phyloP scores from a whole-genome alignment of 2,329 filamentous ascomycete species.

The Ceratocystis smalleyi region DNA sequence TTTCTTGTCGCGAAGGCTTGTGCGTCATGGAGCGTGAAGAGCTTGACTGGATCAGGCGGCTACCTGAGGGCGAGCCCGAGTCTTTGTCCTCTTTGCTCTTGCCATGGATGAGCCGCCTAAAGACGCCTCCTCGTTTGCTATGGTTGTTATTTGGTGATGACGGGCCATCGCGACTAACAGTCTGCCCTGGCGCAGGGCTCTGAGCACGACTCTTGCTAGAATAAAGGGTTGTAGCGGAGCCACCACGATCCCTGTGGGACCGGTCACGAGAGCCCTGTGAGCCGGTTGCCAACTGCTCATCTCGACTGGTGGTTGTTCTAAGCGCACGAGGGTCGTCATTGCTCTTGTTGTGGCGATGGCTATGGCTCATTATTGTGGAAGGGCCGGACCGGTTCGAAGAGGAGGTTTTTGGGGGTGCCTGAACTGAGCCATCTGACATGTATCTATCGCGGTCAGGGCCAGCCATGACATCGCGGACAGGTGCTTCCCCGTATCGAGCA shows the following conservation, averaged over 20 bases:
- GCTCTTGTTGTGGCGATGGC: constrained; percentile 52
- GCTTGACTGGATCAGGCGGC: constrained; percentile 4
- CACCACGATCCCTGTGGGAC: constrained; percentile 37
- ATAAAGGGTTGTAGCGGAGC: constrained; percentile 31
- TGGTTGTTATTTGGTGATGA: constrained; percentile 20
- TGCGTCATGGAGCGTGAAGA: constrained; percentile 26
- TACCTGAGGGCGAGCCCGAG: constrained; percentile 21
- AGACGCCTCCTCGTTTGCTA: constrained; percentile 25
- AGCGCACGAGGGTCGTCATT: constrained; percentile 50
- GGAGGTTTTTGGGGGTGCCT: constrained; percentile 43
- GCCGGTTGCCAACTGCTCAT: constrained; percentile 34
- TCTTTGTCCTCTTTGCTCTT: constrained; percentile 15
- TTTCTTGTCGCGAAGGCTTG: constrained; percentile 32
- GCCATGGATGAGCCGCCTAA: constrained; percentile 12
- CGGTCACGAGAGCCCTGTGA: constrained; percentile 1
- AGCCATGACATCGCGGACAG: constrained; percentile 53
- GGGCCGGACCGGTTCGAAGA: constrained; percentile 46
- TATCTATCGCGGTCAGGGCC: constrained; percentile 57
- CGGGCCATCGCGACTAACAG: constrained; percentile 37
- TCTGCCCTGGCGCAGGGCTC: constrained; percentile 62
- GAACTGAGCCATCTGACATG: constrained; percentile 34
- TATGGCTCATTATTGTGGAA: constrained; percentile 45
- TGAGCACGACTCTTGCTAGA: constrained; percentile 45
- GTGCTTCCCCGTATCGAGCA: constrained; percentile 60
- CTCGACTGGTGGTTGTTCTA: constrained; percentile 58